Evolutionary conservation across 2,329 filamentous ascomycete genomes (phyloP), one percentile per base, ranked within the genome.

Genomic region (Diaporthe sp.): DNA sequence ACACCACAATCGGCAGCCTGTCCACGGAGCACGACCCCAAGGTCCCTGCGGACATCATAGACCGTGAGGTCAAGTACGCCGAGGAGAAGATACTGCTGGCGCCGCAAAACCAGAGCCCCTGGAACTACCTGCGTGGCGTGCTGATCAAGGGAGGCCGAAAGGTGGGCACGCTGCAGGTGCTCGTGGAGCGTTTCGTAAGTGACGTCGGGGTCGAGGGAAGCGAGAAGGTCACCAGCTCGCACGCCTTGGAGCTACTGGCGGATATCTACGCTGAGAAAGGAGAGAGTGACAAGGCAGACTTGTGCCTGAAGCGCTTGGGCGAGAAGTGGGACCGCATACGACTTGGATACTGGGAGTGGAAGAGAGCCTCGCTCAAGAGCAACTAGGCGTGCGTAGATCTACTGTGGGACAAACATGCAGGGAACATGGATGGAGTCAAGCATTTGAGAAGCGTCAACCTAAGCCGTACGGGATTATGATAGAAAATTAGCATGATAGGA

Each of bases 71-170:
- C 53, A 86, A 87, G 77, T 97, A 93, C 82, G 92, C 94, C 9
- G 89, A 95, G 85, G 87, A 89, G 65, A 94, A 94, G 82, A 95
- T 98, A 77, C 84, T 87, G 46, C 87, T 94, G 77, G 95, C 96
- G 55, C 97, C 97, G 61, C 96, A 98, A 88, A 99, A 98, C 84
- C 94, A 95, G 83, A 96, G 94, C 79, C 91, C 95, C 1, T 99
- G 97, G 97, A 97, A 95, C 84, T 99, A 98, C 84, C 87, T 98
- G 19, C 88, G 92, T 44, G 97, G 94, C 4, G 92, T 95, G 62
- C 83, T 97, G 76, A 88, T 89, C 75, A 94, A 95, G 80, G 92
- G 91, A 1, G 92, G 88, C 0, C 83, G 92, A 42, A 80, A 84
- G 67, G 80, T 92, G 39, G 82, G 78, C 1, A 84, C 82, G 1